Conservation (phyloP, 1,284 basidiomycete genomes). For the Xerocomus minutiporus region DNA sequence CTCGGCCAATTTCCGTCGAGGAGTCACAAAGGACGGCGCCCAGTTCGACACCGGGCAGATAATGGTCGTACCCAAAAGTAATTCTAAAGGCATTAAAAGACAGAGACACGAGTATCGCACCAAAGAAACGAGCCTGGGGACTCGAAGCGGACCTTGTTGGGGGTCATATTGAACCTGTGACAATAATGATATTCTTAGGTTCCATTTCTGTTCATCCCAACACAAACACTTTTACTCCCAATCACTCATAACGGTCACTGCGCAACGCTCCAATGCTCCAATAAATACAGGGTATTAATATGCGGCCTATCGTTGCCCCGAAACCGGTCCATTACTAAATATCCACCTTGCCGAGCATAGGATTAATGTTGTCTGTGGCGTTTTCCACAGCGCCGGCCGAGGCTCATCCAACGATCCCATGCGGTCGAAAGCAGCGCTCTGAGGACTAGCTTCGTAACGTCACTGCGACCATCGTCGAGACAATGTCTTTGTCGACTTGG, state of each 20-base stretch:
- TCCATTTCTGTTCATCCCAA: conserved; percentile 18
- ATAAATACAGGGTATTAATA: background rate
- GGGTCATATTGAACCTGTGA: conserved; percentile 14
- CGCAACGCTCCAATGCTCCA: too few relatives aligned
- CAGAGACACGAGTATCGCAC: conserved; percentile 7
- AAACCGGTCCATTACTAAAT: background rate
- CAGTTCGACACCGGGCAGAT: background rate
- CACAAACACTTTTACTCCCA: background rate
- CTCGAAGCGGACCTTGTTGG: conserved; percentile 3
- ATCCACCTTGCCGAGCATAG: background rate
- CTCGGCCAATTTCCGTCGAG: conserved; percentile 16
- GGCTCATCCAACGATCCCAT: too few relatives aligned
- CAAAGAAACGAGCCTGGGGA: conserved; percentile 10
- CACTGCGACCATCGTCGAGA: too few relatives aligned
- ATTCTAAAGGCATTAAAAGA: background rate
- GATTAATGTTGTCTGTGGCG: too few relatives aligned
- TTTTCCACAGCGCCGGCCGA: too few relatives aligned
- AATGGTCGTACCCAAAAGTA: background rate
- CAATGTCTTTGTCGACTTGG: too few relatives aligned
- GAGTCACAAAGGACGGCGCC: background rate
- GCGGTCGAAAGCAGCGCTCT: too few relatives aligned
- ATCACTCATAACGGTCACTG: background rate
- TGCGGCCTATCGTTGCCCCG: background rate
- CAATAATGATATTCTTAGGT: conserved; percentile 15
- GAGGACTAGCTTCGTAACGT: too few relatives aligned